phyloP scores from a whole-genome alignment of 2,329 filamentous ascomycete species.

The Lachnellula suecica region DNA sequence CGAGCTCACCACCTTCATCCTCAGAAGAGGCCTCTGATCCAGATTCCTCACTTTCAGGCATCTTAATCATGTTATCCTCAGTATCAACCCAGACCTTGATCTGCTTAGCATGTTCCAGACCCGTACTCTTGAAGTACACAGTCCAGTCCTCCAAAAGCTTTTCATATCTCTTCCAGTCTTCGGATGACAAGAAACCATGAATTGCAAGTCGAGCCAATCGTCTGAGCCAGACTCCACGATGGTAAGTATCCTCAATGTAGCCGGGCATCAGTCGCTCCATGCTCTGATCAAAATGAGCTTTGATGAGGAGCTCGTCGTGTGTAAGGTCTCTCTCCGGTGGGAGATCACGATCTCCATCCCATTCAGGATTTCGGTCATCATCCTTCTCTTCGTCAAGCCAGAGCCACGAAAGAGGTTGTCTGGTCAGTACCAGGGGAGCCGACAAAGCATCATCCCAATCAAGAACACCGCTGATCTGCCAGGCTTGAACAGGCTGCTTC shows the following conservation, averaged over 20 bases:
- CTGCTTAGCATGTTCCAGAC: background rate
- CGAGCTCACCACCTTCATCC: too few species aligned
- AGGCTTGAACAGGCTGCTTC: background rate
- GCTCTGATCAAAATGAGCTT: conserved; percentile 19
- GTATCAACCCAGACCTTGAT: background rate
- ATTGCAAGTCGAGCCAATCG: conserved; percentile 15
- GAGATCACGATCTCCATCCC: conserved; percentile 8
- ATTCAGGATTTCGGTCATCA: background rate
- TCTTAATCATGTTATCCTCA: background rate
- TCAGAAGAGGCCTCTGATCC: too few species aligned
- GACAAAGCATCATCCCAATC: conserved; percentile 22
- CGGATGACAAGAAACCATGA: background rate
- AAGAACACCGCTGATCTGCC: conserved; percentile 18
- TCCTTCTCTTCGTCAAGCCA: conserved; percentile 17
- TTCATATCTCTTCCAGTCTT: background rate
- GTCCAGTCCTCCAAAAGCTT: conserved; percentile 12
- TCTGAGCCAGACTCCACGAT: conserved; percentile 17
- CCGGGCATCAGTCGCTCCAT: conserved; percentile 4
- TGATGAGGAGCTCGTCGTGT: conserved; percentile 18
- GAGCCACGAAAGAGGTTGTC: conserved; percentile 17
- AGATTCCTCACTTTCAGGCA: too few species aligned
- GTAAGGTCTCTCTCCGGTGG: conserved; percentile 9
- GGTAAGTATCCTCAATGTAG: conserved; percentile 22
- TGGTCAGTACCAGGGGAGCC: conserved; percentile 12
- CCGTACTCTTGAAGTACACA: conserved; percentile 4